Base-by-base conservation (phyloP, 345 rosid genomes). In the Ricinus communis region DNA sequence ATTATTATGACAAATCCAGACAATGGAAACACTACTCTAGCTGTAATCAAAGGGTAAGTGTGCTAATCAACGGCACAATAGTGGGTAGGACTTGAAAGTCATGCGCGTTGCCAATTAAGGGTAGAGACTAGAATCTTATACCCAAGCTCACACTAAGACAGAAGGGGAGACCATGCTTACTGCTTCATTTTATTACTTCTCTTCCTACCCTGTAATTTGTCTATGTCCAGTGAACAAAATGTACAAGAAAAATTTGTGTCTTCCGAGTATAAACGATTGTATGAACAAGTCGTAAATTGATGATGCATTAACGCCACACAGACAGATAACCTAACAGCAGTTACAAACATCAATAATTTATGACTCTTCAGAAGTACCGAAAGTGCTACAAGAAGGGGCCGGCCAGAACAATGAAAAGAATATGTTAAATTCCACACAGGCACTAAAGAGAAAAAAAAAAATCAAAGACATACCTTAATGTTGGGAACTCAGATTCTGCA, bases 401-500 rank as follows among this genome's bases (percentile, higher is more conserved):
- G 57, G 69, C 38, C 14, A 31, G 33, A 27, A 6, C 18, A 28
- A 69, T 33, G 19, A 49, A 69, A 54, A 65, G 21, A 24, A 47
- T 1, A 30, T 12, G 53, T 58, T 22, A 53, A 49, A 38, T 46
- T 70, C 61, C 69, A 66, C 62, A 56, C 38, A 41, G 31, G 66
- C 66, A 67, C 60, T 50, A 27, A 69, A 38, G 40, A 18, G 50
- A 64, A 9, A 67, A 53, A n/a, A n/a, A n/a, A n/a, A n/a, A n/a
- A n/a, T n/a, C 18, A 64, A 45, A 57, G 52, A 78, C 43, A 41
- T 81, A 96, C 99, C 96, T 96, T 76, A 96, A 78, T 12, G 91
- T 86, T 69, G 97, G 99, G 72, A 89, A 88, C 71, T 96, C 99
- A 28, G 98, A 74, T 74, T 93, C 97, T n/a, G 80, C 84, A 65